phyloP scores from a whole-genome alignment of 2,329 filamentous ascomycete genomes.

The Alternaria sp. region DNA sequence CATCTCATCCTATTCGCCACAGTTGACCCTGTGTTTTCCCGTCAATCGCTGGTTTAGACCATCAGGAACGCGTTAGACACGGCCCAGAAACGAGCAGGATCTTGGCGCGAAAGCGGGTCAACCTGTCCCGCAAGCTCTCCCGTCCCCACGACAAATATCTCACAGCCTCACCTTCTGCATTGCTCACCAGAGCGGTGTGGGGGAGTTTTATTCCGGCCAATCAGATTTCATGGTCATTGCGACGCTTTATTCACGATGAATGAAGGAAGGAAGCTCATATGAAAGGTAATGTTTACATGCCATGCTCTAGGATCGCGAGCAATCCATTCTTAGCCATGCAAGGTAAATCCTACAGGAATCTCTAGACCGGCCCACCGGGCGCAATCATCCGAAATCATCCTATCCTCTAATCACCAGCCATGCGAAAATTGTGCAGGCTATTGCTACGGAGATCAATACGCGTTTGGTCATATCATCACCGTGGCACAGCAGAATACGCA shows the following conservation, averaged over 20 bases:
- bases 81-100: not conserved
- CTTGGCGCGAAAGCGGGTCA: not conserved
- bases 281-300: no score
- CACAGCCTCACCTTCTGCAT: not conserved
- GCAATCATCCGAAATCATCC: not conserved
- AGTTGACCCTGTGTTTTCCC: not conserved
- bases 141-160: not conserved
- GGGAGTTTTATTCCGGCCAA: no score
- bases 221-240: no score
- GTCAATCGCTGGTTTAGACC: not conserved
- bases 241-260: no score
- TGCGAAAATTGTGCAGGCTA: not conserved
- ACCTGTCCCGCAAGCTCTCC: not conserved
- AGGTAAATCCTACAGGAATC: not conserved
- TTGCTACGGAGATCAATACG: not conserved
- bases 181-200: accelerated
- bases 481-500: not conserved
- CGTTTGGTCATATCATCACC: not conserved
- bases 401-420: not conserved
- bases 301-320: no score
- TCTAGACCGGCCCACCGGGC: not conserved
- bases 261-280: no score
- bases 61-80: not conserved
- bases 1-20: not conserved
- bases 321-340: not conserved